Evolutionary conservation across 2,329 filamentous ascomycete species (phyloP).

Genomic region (Penicillium sp.): DNA sequence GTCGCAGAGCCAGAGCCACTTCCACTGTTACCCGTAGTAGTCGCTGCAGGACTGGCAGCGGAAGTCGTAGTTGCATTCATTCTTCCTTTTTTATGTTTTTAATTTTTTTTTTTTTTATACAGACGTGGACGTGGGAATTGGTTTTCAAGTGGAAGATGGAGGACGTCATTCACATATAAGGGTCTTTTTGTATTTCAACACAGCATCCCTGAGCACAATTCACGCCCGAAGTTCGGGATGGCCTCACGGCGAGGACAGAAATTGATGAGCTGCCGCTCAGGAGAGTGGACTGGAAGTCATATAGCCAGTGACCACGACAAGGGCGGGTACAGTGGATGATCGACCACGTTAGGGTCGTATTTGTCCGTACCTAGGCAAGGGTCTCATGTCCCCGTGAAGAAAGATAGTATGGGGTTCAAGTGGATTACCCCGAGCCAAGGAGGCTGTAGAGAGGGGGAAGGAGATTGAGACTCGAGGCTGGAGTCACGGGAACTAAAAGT

Average conservation of each 20-base stretch:
- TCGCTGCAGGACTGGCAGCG: constrained; percentile 25
- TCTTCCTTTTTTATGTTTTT: background rate
- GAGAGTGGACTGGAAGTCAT: constrained; percentile 3
- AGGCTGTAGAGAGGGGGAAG: background rate
- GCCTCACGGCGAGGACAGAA: background rate
- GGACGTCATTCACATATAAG: background rate
- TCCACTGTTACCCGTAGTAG: constrained; percentile 25
- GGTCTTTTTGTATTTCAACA: background rate
- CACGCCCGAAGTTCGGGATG: background rate
- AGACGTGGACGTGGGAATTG: background rate
- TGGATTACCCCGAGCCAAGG: background rate
- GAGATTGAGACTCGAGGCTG: constrained; percentile 1
- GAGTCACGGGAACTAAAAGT: constrained; percentile 6
- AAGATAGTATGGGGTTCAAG: background rate
- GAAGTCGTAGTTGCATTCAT: constrained; percentile 34
- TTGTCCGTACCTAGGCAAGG: background rate
- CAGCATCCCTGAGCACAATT: background rate
- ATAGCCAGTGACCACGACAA: constrained; percentile 4
- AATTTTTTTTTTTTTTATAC: background rate
- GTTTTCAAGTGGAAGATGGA: background rate
- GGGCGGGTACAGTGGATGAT: background rate
- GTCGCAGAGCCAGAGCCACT: constrained; percentile 50
- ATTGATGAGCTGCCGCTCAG: constrained; percentile 2
- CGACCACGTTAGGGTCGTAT: background rate
- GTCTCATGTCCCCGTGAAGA: background rate